Evolutionary conservation across 176 grass and related monocot genomes (phyloP), one percentile per base, ranked within the genome.

Genomic region (Coix lacrymajobi): DNA sequence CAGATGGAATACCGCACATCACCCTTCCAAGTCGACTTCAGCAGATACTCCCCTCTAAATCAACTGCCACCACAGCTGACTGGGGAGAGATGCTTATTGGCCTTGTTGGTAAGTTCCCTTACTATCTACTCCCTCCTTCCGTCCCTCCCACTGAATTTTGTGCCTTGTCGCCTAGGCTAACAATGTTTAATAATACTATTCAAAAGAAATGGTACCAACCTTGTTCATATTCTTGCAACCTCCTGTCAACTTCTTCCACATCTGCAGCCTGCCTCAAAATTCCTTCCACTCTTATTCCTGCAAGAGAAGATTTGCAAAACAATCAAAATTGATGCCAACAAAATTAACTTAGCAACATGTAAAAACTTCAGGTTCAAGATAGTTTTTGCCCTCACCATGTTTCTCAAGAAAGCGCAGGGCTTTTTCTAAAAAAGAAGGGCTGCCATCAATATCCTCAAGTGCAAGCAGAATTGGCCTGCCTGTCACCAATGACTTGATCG

Each of bases 401-500:
- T 96, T 99, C 91, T 99, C 97, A 78, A 99, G 89, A 88, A 96
- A 99, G 26, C 87, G 10, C 78, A 99, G 69, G 62, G 97, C 97
- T 86, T 99, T 99, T 76, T 99, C 97, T 72, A 99, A 82, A 79
- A 99, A 99, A 80, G 97, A 99, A 78, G 97, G 93, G 30, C 91
- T 91, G 64, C 97, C 97, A 84, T 99, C 97, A 40, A 99, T 96
- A 86, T 99, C 93, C 83, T 96, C 97, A 44, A 99, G 91, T 77
- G 97, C 97, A 32, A 99, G 97, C 30, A 99, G 88, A 88, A 99
- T 96, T 83, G 97, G 97, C 82, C 97, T 92, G 75, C 97, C 97
- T 69, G 93, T 86, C 78, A 99, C 97, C 70, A 99, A 82, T 64
- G 97, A 99, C 80, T 99, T 99, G 58, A 96, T 90, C 40, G 93